Evolutionary conservation across 2,329 filamentous ascomycete species (phyloP), one percentile per base, ranked within the genome.

Genomic region (Cordyceps cateniannulata): DNA sequence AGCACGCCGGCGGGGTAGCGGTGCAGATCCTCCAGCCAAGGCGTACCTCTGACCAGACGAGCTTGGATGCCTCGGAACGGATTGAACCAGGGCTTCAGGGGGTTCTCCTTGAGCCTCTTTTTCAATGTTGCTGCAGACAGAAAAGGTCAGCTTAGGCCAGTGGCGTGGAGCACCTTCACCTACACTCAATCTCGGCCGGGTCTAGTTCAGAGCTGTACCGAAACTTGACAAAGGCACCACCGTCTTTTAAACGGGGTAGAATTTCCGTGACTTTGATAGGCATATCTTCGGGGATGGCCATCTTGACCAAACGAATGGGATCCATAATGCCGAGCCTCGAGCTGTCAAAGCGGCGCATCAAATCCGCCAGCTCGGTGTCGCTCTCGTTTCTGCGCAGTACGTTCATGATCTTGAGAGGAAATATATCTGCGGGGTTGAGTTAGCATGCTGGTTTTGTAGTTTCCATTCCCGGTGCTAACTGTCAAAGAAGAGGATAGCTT

Each of bases 21-120:
- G 66, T 91, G 89, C 29, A 99, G 77, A 70, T 99, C 95, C 69
- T 98, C 95, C 3, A 98, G 82, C 95, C 95, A 99, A 0, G 95
- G 95, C 24, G 87, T 85, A 10, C 95, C 95, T 60, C 85, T 81
- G 2, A 99, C 95, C 7, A 92, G 77, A 25, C 86, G 85, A 3
- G 86, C 85, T 53, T 84, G 82, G 61, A 96, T 87, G 16, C 82
- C 76, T 24, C 85, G 81, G 65, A 96, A 87, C 0, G 92, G 92
- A 66, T 88, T 96, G 78, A 95, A 97, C 90, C 93, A 96, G 3
- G 93, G 93, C 63, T 86, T 90, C 42, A 96, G 83, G 0, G 88
- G 88, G 18, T 87, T 81, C 62, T 91, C 79, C 61, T 82, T 77
- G 1, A 98, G 78, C 64, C 88, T 81, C 35, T 84, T 76, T 25